Percentiles rank a stretch among this genome's conserved stretches.
These are phyloP conservation scores for Fusarium mangiferae DNA, from an alignment of 2,329 filamentous ascomycete genomes.

Conservation along the genomic window DNA sequence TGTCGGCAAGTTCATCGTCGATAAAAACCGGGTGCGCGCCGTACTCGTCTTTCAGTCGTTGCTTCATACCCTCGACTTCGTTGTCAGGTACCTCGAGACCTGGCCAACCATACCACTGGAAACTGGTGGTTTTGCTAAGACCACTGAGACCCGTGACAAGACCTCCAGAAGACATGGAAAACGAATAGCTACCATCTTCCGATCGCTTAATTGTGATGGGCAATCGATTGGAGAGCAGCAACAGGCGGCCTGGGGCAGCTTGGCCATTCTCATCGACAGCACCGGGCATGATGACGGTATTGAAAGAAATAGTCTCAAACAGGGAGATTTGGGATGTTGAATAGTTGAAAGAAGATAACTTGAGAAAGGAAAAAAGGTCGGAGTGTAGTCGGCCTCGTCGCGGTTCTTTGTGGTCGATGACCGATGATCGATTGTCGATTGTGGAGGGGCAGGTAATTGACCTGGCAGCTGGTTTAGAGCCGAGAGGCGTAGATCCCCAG, in stretches of 20 bases:
- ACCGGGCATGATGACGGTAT: constrained; percentile 49
- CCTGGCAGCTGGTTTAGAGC: constrained; percentile 36
- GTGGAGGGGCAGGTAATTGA: constrained; percentile 44
- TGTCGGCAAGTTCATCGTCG: constrained; percentile 90
- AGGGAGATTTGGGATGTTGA: not conserved
- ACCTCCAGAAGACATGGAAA: constrained; percentile 96
- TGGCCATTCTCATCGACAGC: constrained; percentile 49
- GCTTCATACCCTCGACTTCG: constrained; percentile 78
- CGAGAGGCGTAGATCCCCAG: constrained; percentile 41
- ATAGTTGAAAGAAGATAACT: constrained; percentile 1
- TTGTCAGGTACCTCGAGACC: constrained; percentile 89
- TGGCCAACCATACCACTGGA: constrained; percentile 99
- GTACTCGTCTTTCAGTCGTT: constrained; percentile 86
- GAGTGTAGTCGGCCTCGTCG: constrained; percentile 26
- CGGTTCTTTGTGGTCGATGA: constrained; percentile 31
- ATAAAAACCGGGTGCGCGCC: constrained; percentile 92
- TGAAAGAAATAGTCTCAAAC: not conserved
- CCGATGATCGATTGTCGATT: constrained; percentile 30
- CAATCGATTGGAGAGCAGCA: constrained; percentile 93
- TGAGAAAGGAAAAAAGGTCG: constrained; percentile 5
- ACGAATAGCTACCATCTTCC: constrained; percentile 90
- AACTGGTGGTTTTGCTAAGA: constrained; percentile 89
- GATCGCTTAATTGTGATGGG: constrained; percentile 96
- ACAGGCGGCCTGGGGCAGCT: constrained; percentile 63
- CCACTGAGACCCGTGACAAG: constrained; percentile 94